Evolutionary conservation across 1,284 basidiomycete genomes (phyloP).

Genomic region (Microbotryum intermedium): DNA sequence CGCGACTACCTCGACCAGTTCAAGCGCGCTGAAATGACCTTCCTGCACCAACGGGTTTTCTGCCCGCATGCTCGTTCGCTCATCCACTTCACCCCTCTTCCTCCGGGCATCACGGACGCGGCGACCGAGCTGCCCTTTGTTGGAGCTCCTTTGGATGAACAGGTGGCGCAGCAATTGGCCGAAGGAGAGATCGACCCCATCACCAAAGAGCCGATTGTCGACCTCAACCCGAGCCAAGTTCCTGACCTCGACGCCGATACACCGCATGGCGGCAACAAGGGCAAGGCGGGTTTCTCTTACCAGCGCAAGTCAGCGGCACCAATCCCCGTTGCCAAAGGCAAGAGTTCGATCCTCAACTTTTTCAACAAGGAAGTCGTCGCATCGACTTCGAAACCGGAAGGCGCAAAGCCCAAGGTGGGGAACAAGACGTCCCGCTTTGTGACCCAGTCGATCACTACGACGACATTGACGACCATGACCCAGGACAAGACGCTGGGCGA

Average conservation of each 20-base stretch:
- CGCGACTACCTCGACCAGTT: slow-evolving; percentile 61
- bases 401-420: neutral
- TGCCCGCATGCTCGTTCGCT: slow-evolving; percentile 60
- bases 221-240: slow-evolving; percentile 16
- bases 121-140: slow-evolving; percentile 34
- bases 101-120: slow-evolving; percentile 43
- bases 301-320: neutral
- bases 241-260: neutral
- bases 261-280: neutral
- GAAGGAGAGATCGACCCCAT: slow-evolving; percentile 24
- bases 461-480: slow-evolving; percentile 1
- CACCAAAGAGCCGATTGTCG: slow-evolving; percentile 18
- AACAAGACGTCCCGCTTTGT: too few species aligned
- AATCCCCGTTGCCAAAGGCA: neutral
- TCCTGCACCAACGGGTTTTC: slow-evolving; percentile 88
- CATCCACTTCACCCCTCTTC: slow-evolving; percentile 58
- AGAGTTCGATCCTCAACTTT: slow-evolving; percentile 18
- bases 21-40: slow-evolving; percentile 73
- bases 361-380: neutral
- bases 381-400: neutral
- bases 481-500: slow-evolving; percentile 29
- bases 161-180: slow-evolving; percentile 16
- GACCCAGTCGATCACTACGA: neutral
- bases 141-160: slow-evolving; percentile 16
- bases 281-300: slow-evolving; percentile 1